Base-by-base conservation (phyloP, 2,329 filamentous ascomycete genomes). In the Escovopsis sp. region DNA sequence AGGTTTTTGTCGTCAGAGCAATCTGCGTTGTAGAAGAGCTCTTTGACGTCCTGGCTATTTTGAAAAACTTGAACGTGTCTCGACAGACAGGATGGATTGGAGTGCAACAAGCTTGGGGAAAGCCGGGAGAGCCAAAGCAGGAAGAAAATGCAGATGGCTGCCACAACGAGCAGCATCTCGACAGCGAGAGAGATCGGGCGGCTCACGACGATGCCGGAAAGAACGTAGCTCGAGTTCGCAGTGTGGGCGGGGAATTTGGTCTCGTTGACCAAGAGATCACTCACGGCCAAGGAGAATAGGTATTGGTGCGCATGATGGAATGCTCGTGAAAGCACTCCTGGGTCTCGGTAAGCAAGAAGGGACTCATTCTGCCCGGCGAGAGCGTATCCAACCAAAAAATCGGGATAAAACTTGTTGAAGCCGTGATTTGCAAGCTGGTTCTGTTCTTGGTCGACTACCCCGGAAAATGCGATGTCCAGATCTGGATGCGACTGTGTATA, bases 301-400 rank as follows among this genome's bases (percentile, higher is more conserved):
- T 45, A 40, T n/a, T 49, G 42, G 17, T 58, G 56, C 0, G 52
- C 51, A 0, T 37, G 28, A 1, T 36, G 12, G 11, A 48, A 59
- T 0, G 45, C 34, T 0, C 44, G 7, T 0, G 38, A 19, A 0
- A 59, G 17, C 1, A 34, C 0, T 0, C 39, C 16, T 0, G 35
- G 27, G 4, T 45, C 30, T 0, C 27, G 11, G 12, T 51, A 52
- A 1, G 45, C 43, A 0, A 19, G 28, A 0, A 29, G 6, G 0
- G 42, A 18, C 0, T 35, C 11, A 4, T 51, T 38, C 0, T 41
- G 35, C 0, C 43, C 41, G 2, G 49, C 56, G 0, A 60, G 13
- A 0, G 52, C 57, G 31, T 50, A 57, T 0, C 54, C 57, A 0
- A 54, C 49, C 55, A 61, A 53, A 3, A 50, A 52, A 0, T 52